Percentiles rank a stretch among this genome's conserved stretches.
Evolutionary conservation across 2,329 filamentous ascomycete species (phyloP).

Genomic region (Fusarium sarcochroum): DNA sequence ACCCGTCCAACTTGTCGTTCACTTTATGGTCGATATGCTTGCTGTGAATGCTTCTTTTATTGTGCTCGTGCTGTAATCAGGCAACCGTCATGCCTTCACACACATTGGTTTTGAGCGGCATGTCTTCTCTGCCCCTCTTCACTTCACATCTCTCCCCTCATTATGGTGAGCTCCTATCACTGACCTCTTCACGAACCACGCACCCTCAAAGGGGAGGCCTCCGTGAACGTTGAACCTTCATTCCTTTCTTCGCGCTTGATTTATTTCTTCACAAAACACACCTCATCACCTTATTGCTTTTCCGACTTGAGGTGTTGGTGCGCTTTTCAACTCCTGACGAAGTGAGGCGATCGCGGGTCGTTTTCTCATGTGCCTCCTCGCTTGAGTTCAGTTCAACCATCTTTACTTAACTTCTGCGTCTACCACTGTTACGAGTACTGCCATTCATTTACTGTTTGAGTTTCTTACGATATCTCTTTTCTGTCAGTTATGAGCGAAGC

Average conservation of each 20-base stretch:
- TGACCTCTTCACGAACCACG: not conserved
- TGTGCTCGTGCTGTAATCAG: not conserved
- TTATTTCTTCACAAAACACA: no score
- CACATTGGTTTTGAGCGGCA: not conserved
- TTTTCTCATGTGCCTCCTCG: not conserved
- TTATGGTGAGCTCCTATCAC: not conserved
- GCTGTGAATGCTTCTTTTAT: conserved; percentile 23
- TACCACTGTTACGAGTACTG: not conserved
- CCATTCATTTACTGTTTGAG: not conserved
- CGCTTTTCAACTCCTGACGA: not conserved
- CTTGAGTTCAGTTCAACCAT: not conserved
- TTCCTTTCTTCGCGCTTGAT: not conserved
- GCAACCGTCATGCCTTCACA: not conserved
- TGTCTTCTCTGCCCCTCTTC: not conserved
- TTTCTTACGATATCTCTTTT: not conserved
- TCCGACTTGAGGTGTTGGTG: no score
- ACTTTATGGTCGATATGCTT: conserved; percentile 22
- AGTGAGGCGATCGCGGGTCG: conserved; percentile 8
- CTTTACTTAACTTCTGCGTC: not conserved
- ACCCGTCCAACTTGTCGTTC: conserved; percentile 50
- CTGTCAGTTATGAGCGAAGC: conserved; percentile 7
- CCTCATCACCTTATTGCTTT: not conserved
- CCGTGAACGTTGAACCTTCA: no score
- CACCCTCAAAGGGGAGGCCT: not conserved
- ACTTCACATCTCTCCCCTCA: not conserved